Conservation (phyloP, 2,329 filamentous ascomycete genomes). For the Colletotrichum orchidophilum region DNA sequence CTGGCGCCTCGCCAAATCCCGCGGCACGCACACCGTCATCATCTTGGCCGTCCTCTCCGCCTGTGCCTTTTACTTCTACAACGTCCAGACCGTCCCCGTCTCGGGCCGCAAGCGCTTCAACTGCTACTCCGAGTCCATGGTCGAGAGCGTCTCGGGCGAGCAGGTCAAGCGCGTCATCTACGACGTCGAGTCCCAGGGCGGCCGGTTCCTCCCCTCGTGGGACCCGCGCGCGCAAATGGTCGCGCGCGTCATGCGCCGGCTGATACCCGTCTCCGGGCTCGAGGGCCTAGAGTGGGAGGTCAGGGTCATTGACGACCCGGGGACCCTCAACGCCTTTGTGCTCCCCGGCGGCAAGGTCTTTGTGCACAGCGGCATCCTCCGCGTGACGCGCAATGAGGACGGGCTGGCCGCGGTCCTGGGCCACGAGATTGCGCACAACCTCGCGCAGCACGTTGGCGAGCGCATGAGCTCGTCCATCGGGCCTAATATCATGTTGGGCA, state of each 20-base stretch:
- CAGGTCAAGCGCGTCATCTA: conserved; percentile 67
- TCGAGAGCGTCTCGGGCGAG: conserved; percentile 61
- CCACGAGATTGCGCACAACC: conserved; percentile 83
- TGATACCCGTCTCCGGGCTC: conserved; percentile 75
- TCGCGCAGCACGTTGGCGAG: conserved; percentile 75
- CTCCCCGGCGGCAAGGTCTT: conserved; percentile 84
- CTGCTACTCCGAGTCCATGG: conserved; percentile 64
- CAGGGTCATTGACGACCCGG: conserved; percentile 74
- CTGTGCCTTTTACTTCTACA: conserved; percentile 69
- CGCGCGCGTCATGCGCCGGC: conserved; percentile 68
- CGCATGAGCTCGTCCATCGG: conserved; percentile 63
- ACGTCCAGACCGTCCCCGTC: conserved; percentile 78
- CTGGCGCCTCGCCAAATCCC: conserved; percentile 38
- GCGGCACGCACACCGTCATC: conserved; percentile 52
- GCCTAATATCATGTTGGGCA: conserved; percentile 60
- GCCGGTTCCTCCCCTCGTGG: conserved; percentile 65
- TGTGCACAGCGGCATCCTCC: conserved; percentile 77
- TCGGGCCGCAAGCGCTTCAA: conserved; percentile 80
- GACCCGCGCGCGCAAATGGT: conserved; percentile 68
- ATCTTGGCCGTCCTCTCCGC: conserved; percentile 54
- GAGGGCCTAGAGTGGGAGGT: conserved; percentile 73
- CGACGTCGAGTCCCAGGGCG: conserved; percentile 60
- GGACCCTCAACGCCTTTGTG: conserved; percentile 77
- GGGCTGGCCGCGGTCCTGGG: conserved; percentile 79
- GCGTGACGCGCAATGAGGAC: conserved; percentile 72